phyloP scores from a whole-genome alignment of 371 early-diverging fungal species.

The Edhazardia aedis region DNA sequence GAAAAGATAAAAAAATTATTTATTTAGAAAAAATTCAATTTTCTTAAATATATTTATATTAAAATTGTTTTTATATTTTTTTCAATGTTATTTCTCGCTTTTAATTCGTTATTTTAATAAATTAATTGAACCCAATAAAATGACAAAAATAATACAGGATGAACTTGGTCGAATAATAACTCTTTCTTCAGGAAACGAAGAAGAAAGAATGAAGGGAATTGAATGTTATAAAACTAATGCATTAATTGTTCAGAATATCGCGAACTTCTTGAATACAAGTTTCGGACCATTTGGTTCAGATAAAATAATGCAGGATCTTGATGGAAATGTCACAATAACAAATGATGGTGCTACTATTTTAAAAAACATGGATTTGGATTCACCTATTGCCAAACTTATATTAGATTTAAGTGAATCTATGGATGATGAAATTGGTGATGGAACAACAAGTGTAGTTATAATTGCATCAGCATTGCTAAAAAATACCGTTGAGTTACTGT shows the following conservation, averaged over 20 bases:
- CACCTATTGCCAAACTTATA: slow-evolving; percentile 87
- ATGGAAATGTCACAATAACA: slow-evolving; percentile 93
- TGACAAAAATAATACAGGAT: neutral
- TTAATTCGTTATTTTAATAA: too few species aligned
- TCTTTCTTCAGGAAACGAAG: neutral
- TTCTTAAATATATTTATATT: too few species aligned
- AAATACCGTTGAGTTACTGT: slow-evolving; percentile 74
- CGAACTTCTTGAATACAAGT: slow-evolving; percentile 78
- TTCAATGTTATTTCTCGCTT: too few species aligned
- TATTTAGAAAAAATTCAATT: too few species aligned
- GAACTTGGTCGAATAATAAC: neutral
- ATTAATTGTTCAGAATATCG: slow-evolving; percentile 75
- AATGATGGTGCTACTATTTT: slow-evolving; percentile 99
- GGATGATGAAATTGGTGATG: slow-evolving; percentile 99
- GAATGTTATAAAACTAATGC: slow-evolving; percentile 53
- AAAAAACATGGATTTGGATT: slow-evolving; percentile 85
- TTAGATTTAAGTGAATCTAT: slow-evolving; percentile 88
- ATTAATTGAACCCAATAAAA: too few species aligned
- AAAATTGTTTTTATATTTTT: too few species aligned
- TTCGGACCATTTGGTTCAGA: slow-evolving; percentile 97
- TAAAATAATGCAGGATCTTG: slow-evolving; percentile 90
- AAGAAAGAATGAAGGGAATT: neutral
- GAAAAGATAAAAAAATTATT: too few species aligned
- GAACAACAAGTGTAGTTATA: slow-evolving; percentile 96
- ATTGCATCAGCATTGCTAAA: slow-evolving; percentile 87